Percentiles rank a stretch among this genome's conserved stretches.
phyloP scores from a whole-genome alignment of 2,329 filamentous ascomycete species.

The Fusarium chaquense region DNA sequence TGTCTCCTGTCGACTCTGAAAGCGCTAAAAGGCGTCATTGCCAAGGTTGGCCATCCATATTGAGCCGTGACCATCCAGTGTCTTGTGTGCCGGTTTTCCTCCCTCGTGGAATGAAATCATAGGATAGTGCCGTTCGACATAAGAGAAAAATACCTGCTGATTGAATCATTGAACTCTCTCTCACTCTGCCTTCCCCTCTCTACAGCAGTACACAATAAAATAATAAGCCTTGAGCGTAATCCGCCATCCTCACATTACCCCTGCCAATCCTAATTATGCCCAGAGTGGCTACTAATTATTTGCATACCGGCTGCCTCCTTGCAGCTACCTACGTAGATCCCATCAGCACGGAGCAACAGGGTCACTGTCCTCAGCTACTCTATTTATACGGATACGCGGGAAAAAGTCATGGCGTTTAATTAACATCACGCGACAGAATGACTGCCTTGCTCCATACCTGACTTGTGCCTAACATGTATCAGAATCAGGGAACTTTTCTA shows the following conservation, averaged over 20 bases:
- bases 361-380: constrained; percentile 3
- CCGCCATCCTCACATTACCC: constrained; percentile 24
- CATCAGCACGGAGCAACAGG: constrained; percentile 22
- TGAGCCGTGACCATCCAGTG: constrained; percentile 17
- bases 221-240: constrained; percentile 2
- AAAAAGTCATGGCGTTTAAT: constrained; percentile 22
- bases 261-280: constrained; percentile 17
- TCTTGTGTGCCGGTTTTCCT: constrained; percentile 27
- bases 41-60: constrained; percentile 9
- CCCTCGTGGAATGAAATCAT: constrained; percentile 28
- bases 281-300: constrained; percentile 16
- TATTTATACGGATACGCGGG: constrained; percentile 23
- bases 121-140: background rate
- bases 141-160: background rate
- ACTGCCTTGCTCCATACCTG: constrained; percentile 16
- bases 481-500: background rate
- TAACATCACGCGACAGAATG: constrained; percentile 38
- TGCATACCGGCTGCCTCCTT: constrained; percentile 34
- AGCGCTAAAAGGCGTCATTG: constrained; percentile 39
- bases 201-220: background rate
- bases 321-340: constrained; percentile 29
- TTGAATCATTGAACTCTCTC: background rate
- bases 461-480: constrained; percentile 5
- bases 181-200: background rate
- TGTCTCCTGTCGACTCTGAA: constrained; percentile 21